Conservation (phyloP, 129 eudicot genomes). For the Calendula officinalis region DNA sequence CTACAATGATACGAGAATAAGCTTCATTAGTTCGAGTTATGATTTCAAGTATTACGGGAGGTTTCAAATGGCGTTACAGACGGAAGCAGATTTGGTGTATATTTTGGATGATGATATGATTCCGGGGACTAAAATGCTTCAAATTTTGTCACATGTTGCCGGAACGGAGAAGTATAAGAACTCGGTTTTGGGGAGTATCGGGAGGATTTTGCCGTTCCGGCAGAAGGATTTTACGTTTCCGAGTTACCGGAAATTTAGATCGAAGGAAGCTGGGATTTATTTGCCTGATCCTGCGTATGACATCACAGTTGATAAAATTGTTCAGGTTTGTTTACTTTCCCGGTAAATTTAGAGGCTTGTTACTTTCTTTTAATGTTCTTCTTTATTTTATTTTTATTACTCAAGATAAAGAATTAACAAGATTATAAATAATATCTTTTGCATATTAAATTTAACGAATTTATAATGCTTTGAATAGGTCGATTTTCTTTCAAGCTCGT, state of each 20-base stretch:
- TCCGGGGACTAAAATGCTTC: conserved; percentile 84
- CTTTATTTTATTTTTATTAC: not conserved
- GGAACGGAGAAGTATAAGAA: conserved; percentile 92
- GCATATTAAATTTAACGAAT: too few species aligned
- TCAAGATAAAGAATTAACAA: too few species aligned
- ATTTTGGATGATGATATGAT: conserved; percentile 94
- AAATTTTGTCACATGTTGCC: conserved; percentile 80
- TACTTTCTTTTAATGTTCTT: not conserved
- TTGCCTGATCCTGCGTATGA: conserved; percentile 98
- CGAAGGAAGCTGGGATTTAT: conserved; percentile 94
- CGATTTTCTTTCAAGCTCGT: conserved; percentile 94
- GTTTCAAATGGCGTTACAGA: conserved; percentile 92
- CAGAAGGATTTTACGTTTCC: conserved; percentile 93
- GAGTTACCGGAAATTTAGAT: conserved; percentile 84
- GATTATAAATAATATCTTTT: not conserved
- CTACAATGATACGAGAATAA: conserved; percentile 74
- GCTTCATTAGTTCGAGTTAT: conserved; percentile 76
- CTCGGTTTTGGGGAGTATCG: conserved; percentile 91
- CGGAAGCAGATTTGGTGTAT: conserved; percentile 84
- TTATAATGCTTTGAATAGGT: conserved; percentile 37
- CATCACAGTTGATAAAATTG: conserved; percentile 71
- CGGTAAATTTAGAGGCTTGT: not conserved
- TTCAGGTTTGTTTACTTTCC: conserved; percentile 73
- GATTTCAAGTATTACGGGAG: conserved; percentile 95
- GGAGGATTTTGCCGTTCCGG: conserved; percentile 89